A percentile compares a stretch with the other conserved stretches of the same genome.
Conservation (phyloP, 2,329 filamentous ascomycete genomes). For the Claviceps sp. region DNA sequence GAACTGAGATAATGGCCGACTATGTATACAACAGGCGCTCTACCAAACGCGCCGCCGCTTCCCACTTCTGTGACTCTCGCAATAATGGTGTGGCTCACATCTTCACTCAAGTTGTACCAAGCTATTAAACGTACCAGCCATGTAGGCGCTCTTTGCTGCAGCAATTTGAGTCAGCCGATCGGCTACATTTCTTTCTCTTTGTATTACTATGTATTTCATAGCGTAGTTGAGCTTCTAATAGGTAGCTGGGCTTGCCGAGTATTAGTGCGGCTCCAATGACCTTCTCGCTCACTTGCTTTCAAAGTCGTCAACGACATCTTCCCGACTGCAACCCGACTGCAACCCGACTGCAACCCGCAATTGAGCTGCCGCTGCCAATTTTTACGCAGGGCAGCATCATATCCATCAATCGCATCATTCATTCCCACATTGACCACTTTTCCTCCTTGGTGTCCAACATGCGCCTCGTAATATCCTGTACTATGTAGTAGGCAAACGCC, state of each 20-base stretch:
- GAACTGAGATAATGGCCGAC: background rate
- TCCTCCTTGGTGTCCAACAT: slow-evolving; percentile 7
- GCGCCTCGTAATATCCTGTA: slow-evolving; percentile 18
- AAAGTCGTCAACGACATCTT: background rate
- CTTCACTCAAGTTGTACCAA: no score
- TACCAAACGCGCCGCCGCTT: no score
- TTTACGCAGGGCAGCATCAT: slow-evolving; percentile 9
- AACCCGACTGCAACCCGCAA: background rate
- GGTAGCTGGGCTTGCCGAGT: background rate
- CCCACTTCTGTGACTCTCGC: no score
- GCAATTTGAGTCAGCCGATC: no score
- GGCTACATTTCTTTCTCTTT: no score
- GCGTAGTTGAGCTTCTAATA: background rate
- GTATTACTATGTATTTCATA: background rate
- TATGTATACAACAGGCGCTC: background rate
- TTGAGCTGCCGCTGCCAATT: slow-evolving; percentile 1
- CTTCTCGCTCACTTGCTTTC: background rate
- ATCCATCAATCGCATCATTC: slow-evolving; percentile 9
- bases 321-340: background rate
- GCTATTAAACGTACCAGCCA: no score
- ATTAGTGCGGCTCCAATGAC: background rate
- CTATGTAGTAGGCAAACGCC: slow-evolving; percentile 6
- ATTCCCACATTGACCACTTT: slow-evolving; percentile 13
- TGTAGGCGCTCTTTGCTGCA: no score
- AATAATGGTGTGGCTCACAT: no score